Evolutionary conservation across 202 grass and related monocot genomes (phyloP), one percentile per base, ranked within the genome.

Genomic region (Alloteropsis angusta): DNA sequence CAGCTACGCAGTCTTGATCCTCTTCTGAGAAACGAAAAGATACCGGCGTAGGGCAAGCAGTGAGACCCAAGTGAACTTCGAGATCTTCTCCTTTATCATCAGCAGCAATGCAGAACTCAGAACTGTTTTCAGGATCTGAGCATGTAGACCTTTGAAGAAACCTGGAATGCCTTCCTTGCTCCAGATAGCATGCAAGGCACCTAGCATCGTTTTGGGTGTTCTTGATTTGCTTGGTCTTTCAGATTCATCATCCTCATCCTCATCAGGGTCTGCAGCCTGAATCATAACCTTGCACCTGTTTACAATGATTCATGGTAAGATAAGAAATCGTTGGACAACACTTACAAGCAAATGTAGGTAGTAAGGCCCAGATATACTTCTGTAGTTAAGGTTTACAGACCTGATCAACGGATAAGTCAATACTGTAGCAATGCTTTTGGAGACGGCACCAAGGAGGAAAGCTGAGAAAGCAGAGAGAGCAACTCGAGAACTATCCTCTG

Each of bases 41-140:
- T 86, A 92, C 45, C 83, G 82, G 23, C 82, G 74, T 67, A 99
- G 54, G 11, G 90, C 96, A 78, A 99, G 90, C 74, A 99, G 63
- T 4, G 88, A 87, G 42, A 99, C 80, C 96, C 96, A 99, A 18
- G 96, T 99, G 76, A 86, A 88, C 77, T 76, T 95, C 0, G 96
- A 88, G 66, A 99, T 96, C 75, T 99, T 99, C 82, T 99, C 96
- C 82, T 99, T 99, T 77, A 99, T 96, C 96, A 99, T 99, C 80
- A 99, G 77, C 60, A 99, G 83, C 54, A 99, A 87, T 60, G 96
- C 96, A 16, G 96, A 99, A 54, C 96, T 99, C 78, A 99, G 57
- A 59, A 99, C 96, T 54, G 96, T 96, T 88, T 99, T 99, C 12
- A 99, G 58, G 65, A 99, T 99, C 83, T 99, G 96, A 62, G 90